Conservation (phyloP, 1,284 basidiomycete genomes). For the Spongiforma sp. region DNA sequence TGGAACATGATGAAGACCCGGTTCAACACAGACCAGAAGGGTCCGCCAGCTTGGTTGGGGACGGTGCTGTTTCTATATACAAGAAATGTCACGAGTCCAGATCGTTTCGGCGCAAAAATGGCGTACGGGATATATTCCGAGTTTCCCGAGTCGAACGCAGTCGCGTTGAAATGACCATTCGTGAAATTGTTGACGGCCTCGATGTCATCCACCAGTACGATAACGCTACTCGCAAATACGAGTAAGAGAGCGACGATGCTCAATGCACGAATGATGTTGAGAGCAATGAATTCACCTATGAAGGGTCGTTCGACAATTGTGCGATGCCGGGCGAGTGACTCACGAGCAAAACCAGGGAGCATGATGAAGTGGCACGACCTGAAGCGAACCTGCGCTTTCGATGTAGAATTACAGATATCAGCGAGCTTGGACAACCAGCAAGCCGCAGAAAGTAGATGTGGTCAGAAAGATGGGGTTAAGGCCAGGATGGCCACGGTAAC, state of each 20-base stretch:
- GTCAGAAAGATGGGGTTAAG: background rate
- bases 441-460: conserved; percentile 12
- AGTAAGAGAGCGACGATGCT: conserved; percentile 79
- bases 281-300: conserved; percentile 71
- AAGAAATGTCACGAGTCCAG: conserved; percentile 3
- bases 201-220: conserved; percentile 81
- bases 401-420: conserved; percentile 10
- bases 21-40: conserved; percentile 87
- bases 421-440: conserved; percentile 35
- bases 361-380: conserved; percentile 25
- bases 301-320: background rate
- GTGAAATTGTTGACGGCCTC: conserved; percentile 74
- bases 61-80: conserved; percentile 70
- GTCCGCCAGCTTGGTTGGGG: conserved; percentile 85
- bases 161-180: conserved; percentile 39
- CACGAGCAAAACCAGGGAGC: conserved; percentile 55
- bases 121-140: conserved; percentile 80
- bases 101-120: background rate
- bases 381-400: conserved; percentile 34
- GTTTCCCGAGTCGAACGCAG: conserved; percentile 42
- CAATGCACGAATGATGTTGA: conserved; percentile 78
- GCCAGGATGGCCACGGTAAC: no score
- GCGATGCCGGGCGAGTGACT: conserved; percentile 28
- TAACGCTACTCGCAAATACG: conserved; percentile 78
- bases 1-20: conserved; percentile 83